Percentiles rank a stretch among this genome's conserved stretches.
phyloP scores from a whole-genome alignment of 2,329 filamentous ascomycete species.

The Hypoxylon sp. region DNA sequence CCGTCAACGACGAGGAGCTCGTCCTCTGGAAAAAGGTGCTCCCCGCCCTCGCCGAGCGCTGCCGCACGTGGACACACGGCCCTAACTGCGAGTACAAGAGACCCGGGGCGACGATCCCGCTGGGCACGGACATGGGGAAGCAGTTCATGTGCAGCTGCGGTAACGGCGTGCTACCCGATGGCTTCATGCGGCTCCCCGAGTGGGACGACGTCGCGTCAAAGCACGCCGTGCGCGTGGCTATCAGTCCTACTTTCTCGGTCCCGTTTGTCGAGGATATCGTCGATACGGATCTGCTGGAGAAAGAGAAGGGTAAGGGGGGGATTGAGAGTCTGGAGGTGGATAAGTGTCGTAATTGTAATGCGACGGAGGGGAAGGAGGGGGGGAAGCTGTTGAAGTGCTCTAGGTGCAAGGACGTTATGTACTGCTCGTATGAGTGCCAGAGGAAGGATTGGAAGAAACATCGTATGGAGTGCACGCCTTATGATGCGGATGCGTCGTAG shows the following conservation, averaged over 20 bases:
- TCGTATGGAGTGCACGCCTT: conserved; percentile 58
- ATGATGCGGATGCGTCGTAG: conserved; percentile 21
- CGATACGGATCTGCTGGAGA: conserved; percentile 39
- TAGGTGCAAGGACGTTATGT: conserved; percentile 62
- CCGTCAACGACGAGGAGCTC: conserved; percentile 70
- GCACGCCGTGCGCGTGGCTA: conserved; percentile 68
- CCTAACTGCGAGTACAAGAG: conserved; percentile 61
- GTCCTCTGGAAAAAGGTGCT: conserved; percentile 64
- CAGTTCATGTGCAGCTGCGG: conserved; percentile 64
- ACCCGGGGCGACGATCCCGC: conserved; percentile 56
- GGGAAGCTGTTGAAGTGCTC: conserved; percentile 61
- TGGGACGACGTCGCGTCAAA: conserved; percentile 59
- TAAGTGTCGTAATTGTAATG: conserved; percentile 58
- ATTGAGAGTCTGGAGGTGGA: conserved; percentile 38
- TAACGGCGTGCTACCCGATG: conserved; percentile 58
- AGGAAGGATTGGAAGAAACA: conserved; percentile 69
- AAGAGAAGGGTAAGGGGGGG: conserved; percentile 6
- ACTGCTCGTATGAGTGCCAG: conserved; percentile 69
- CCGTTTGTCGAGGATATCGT: conserved; percentile 61
- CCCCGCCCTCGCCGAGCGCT: conserved; percentile 63
- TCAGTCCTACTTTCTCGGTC: conserved; percentile 68
- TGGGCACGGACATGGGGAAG: conserved; percentile 55
- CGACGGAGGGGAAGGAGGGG: conserved; percentile 51
- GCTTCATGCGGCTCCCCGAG: conserved; percentile 60
- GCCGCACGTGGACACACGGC: conserved; percentile 64